Evolutionary conservation across 148 eudicot species (phyloP), one percentile per base, ranked within the genome.

Genomic region (Vaccinium corymbosum): DNA sequence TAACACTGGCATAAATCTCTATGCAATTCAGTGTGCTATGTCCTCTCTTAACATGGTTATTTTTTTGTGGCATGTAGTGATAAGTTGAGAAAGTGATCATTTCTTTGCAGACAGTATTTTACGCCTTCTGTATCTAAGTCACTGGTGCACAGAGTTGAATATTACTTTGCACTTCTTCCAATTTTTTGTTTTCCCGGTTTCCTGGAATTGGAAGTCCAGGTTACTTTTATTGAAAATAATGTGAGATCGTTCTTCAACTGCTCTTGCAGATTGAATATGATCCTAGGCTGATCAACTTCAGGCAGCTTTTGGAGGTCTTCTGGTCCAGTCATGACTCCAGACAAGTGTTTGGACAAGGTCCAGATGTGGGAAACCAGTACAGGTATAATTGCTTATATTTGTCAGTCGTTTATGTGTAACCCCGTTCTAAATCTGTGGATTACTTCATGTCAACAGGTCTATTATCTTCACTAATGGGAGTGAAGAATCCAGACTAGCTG

Each of bases 291-390:
- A 88, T 94, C 79, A 93, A 81, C 88, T 97, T 83, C 85, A 90
- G 92, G 83, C 92, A 90, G 82, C 95, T 97, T 83, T 83, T 97
- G 88, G 98, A 97, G 86, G 97, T 97, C 53, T 97, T 97, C 80
- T 97, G 99, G 99, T 89, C 92, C 11, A 97, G 94, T 87, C 99
- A 97, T 86, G 99, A 97, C 86, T 93, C 97, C 62, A 93, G 99
- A 88, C 99, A 97, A 89, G 98, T 97, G 19, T 97, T 97, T 86
- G 99, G 99, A 84, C 99, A 97, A 86, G 99, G 99, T 87, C 99
- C 99, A 81, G 99, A 97, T 86, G 99, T 94, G 48, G 99, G 99
- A 76, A 90, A 87, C 82, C 99, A 97, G 80, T 97, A 97, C 92
- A 93, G 99, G 99, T 93, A 79, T 85, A 73, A 17, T 84, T 59